A percentile compares a stretch with the other conserved stretches of the same genome.
phyloP scores from a whole-genome alignment of 352 stramenopile species.

The Globisporangium middletonii region DNA sequence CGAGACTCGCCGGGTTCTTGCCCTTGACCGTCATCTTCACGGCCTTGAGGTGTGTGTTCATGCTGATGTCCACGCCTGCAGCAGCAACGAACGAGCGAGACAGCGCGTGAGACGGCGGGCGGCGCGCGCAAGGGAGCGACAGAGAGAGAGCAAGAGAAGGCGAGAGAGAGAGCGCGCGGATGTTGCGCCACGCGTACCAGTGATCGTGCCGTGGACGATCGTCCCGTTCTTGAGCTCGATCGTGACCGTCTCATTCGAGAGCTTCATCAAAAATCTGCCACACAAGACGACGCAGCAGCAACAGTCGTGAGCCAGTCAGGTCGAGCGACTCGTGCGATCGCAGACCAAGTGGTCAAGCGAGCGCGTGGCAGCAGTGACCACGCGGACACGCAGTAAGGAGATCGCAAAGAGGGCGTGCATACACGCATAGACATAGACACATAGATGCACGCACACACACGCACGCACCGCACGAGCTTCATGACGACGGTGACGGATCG shows the following conservation, averaged over 20 bases:
- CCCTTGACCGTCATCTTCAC: conserved; percentile 97
- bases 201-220: conserved; percentile 98
- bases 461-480: conserved; percentile 3
- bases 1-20: conserved; percentile 96
- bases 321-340: no score
- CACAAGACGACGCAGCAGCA: no score
- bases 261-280: conserved; percentile 95
- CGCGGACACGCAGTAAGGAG: no score
- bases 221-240: conserved; percentile 99
- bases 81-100: neutral
- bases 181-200: conserved; percentile 40
- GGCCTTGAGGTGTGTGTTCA: conserved; percentile 99
- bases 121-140: conserved; percentile 2
- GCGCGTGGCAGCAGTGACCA: neutral
- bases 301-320: no score
- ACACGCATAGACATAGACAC: neutral
- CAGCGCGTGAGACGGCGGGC: neutral
- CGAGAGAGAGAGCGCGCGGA: no score
- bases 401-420: neutral
- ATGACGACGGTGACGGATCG: neutral
- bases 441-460: neutral
- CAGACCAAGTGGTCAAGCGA: neutral
- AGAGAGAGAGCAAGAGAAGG: neutral
- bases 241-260: conserved; percentile 98
- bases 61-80: conserved; percentile 97